Percentiles rank a stretch among this genome's conserved stretches.
These are phyloP conservation scores for Candida schatavii DNA, from an alignment of 805 yeast genomes.

Conservation along the genomic window DNA sequence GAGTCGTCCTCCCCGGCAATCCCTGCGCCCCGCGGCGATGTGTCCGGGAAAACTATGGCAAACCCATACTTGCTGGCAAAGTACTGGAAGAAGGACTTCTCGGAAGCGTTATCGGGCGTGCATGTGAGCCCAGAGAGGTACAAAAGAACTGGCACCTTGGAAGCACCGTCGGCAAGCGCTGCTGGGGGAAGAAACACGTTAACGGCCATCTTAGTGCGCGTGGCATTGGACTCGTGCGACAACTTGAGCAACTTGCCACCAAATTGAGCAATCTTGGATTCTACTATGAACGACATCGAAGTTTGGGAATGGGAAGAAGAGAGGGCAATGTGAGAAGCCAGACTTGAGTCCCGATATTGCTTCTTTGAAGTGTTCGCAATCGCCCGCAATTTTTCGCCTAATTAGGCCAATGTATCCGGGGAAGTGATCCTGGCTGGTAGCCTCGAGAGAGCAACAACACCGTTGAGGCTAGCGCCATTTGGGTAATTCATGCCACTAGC, in stretches of 20 bases:
- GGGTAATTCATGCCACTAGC: too few relatives aligned
- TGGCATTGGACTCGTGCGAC: conserved; percentile 63
- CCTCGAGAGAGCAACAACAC: too few relatives aligned
- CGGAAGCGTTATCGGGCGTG: conserved; percentile 89
- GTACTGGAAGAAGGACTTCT: conserved; percentile 84
- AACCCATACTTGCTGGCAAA: conserved; percentile 80
- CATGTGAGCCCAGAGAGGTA: conserved; percentile 91
- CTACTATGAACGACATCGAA: conserved; percentile 51
- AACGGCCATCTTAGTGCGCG: conserved; percentile 75
- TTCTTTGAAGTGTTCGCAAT: neutral
- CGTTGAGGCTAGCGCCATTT: too few relatives aligned
- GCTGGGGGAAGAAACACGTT: conserved; percentile 75
- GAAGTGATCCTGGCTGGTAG: too few relatives aligned
- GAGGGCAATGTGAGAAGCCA: too few relatives aligned
- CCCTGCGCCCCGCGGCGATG: conserved; percentile 87
- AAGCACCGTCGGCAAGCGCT: conserved; percentile 25
- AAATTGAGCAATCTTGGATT: conserved; percentile 56
- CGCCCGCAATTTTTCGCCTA: neutral
- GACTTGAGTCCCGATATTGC: neutral
- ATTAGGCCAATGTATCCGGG: neutral
- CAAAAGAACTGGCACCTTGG: conserved; percentile 65
- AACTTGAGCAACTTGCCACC: conserved; percentile 78
- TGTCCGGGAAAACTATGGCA: conserved; percentile 91
- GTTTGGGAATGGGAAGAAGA: too few relatives aligned
- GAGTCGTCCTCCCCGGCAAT: conserved; percentile 77